Percentiles rank a stretch among this genome's conserved stretches.
Conservation (phyloP, 164 flowering plant species). For the Chimonanthus praecox region DNA sequence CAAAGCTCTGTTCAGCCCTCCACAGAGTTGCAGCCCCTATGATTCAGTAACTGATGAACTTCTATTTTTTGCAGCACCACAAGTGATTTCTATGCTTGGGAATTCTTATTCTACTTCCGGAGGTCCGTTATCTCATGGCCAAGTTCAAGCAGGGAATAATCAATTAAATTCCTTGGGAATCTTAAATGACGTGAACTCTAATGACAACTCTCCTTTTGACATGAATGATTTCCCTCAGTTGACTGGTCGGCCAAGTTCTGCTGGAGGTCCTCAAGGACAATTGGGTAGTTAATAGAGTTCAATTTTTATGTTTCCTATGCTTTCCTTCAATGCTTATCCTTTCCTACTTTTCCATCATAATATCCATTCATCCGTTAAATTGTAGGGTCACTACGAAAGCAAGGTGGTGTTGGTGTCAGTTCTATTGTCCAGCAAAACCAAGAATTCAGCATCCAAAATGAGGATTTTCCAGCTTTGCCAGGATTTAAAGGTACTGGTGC, state of each 20-base stretch:
- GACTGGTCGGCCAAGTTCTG: constrained; percentile 89
- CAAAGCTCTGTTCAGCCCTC: not conserved
- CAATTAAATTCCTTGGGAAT: constrained; percentile 74
- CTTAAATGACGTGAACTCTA: constrained; percentile 74
- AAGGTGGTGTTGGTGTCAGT: constrained; percentile 63
- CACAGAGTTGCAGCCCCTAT: not conserved
- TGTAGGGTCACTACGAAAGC: constrained; percentile 74
- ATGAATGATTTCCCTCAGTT: constrained; percentile 91
- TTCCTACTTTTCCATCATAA: not conserved
- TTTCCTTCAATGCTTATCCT: not conserved
- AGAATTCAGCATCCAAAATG: constrained; percentile 93
- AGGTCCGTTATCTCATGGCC: constrained; percentile 70
- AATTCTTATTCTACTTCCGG: constrained; percentile 70
- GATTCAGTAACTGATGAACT: too few species aligned
- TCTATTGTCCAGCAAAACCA: constrained; percentile 79
- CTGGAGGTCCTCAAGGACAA: constrained; percentile 97
- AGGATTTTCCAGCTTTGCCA: constrained; percentile 93
- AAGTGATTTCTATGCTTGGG: not conserved
- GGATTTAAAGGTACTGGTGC: constrained; percentile 71
- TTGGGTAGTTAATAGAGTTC: constrained; percentile 35
- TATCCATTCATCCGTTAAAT: not conserved
- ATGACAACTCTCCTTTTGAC: constrained; percentile 83
- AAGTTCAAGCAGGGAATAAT: constrained; percentile 66
- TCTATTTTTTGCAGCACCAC: not conserved
- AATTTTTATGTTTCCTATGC: not conserved